Conservation (phyloP, 768 basidiomycete genomes). For the Psilocybe azurescens region DNA sequence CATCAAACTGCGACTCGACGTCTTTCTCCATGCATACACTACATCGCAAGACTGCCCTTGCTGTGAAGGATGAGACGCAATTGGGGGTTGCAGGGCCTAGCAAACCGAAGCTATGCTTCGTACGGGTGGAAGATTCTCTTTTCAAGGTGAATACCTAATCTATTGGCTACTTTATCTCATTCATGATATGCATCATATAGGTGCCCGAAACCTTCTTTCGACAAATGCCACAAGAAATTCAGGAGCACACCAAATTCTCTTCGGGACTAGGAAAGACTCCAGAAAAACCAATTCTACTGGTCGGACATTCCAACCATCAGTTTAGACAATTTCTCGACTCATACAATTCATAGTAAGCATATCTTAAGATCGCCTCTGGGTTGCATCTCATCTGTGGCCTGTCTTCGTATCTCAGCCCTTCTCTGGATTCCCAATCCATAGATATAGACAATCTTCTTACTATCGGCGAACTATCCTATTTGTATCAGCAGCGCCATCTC, state of each 20-base stretch:
- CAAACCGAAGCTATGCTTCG: conserved; percentile 14
- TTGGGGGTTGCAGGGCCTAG: not conserved
- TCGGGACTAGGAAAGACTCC: conserved; percentile 20
- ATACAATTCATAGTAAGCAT: conserved; percentile 40
- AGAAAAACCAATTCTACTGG: conserved; percentile 41
- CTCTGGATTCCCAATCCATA: conserved; percentile 28
- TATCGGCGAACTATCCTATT: conserved; percentile 44
- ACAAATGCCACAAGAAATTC: conserved; percentile 24
- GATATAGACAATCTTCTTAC: conserved; percentile 41
- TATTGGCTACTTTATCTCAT: not conserved
- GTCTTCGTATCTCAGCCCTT: conserved; percentile 18
- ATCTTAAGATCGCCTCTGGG: not conserved
- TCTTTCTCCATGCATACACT: conserved; percentile 7
- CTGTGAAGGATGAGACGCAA: not conserved
- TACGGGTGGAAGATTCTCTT: conserved; percentile 24
- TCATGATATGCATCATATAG: conserved; percentile 4
- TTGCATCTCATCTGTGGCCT: conserved; percentile 15
- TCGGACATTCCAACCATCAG: conserved; percentile 40
- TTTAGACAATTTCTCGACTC: conserved; percentile 45
- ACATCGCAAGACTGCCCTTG: conserved; percentile 1
- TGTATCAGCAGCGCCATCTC: conserved; percentile 41
- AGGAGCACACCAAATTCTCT: conserved; percentile 13
- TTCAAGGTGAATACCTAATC: conserved; percentile 27
- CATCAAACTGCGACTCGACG: conserved; percentile 9
- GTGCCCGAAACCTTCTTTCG: conserved; percentile 23